Base-by-base conservation (phyloP, 495 filamentous ascomycete species). In the Terfezia claveryi region DNA sequence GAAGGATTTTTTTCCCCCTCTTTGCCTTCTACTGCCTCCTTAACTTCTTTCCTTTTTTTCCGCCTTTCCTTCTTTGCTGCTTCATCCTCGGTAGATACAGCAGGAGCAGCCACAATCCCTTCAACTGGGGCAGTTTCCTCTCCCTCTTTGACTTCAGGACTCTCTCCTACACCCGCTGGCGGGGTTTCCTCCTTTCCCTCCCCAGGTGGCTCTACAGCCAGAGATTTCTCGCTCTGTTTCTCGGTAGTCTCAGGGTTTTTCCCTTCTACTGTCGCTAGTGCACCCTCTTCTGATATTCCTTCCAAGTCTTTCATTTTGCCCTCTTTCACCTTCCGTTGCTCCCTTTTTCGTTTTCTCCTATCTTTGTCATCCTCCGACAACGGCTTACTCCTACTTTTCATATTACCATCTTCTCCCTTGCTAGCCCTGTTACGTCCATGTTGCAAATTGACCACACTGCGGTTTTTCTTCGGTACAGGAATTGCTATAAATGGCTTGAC, bases 1-100 rank as follows among this genome's bases (percentile, higher is more conserved):
- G 41, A 46, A 9, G 14, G 41, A 4, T 46, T 14, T 8, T 46
- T 46, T 4, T 46, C 17, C 4, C 1, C 41, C 12, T 20, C 41
- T 20, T 46, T 20, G 14, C 17, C 56, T 50, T 54, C 38, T 38
- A 64, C 61, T 14, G 50, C 50, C 38, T 58, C 58, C 53, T 62
- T 66, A 32, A 52, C 59, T 32, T 61, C 61, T 37, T 62, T 57
- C 36, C 53, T 58, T 55, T 67, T 66, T 38, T 61, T 62, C 49
- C 51, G 57, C 49, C 64, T 66, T 55, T 67, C 66, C 14, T 50
- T 56, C 54, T 58, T 56, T 49, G 54, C 41, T 2, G 12, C 17
- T 46, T 46, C 41, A 46, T 46, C 41, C 41, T 46, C 41, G 8
- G 41, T 14, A 14, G 41, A 14, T 20, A 5, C 4, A 46, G 14